These are phyloP conservation scores for Populus davidiana DNA, from an alignment of 345 rosid species.

Conservation along the genomic window DNA sequence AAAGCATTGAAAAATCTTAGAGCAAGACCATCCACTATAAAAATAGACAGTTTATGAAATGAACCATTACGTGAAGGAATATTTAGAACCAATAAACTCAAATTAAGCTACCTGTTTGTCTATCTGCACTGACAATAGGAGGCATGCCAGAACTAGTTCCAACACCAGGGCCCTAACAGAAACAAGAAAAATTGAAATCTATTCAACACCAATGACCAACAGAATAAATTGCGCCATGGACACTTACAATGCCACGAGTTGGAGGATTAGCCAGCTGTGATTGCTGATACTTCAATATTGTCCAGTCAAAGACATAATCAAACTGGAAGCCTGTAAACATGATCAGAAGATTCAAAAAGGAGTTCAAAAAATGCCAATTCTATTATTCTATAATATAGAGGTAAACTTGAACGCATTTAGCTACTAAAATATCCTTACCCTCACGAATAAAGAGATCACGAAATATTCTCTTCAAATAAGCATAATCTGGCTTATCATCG, in stretches of 20 bases:
- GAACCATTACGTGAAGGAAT: neutral
- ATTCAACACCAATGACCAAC: slow-evolving; percentile 1
- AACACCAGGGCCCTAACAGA: slow-evolving; percentile 57
- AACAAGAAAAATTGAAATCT: slow-evolving; percentile 4
- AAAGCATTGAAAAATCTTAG: neutral
- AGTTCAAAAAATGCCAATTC: slow-evolving; percentile 1
- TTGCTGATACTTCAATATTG: slow-evolving; percentile 88
- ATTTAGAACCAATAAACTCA: neutral
- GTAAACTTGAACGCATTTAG: neutral
- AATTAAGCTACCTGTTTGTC: slow-evolving; percentile 45
- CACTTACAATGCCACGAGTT: slow-evolving; percentile 58
- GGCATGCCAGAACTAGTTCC: slow-evolving; percentile 78
- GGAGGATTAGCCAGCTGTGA: slow-evolving; percentile 74
- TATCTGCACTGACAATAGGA: slow-evolving; percentile 52
- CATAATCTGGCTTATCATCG: slow-evolving; percentile 89
- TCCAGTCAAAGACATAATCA: slow-evolving; percentile 96
- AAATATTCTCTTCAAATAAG: slow-evolving; percentile 83
- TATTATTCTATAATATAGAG: neutral
- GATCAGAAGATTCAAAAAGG: neutral
- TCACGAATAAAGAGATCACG: slow-evolving; percentile 89
- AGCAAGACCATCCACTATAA: neutral
- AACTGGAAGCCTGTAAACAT: slow-evolving; percentile 68
- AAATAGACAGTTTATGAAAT: neutral
- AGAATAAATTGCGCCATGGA: slow-evolving; percentile 5
- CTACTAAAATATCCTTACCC: slow-evolving; percentile 42